Evolutionary conservation across 2,329 filamentous ascomycete species (phyloP).

Genomic region (Penicillium brasilianum): DNA sequence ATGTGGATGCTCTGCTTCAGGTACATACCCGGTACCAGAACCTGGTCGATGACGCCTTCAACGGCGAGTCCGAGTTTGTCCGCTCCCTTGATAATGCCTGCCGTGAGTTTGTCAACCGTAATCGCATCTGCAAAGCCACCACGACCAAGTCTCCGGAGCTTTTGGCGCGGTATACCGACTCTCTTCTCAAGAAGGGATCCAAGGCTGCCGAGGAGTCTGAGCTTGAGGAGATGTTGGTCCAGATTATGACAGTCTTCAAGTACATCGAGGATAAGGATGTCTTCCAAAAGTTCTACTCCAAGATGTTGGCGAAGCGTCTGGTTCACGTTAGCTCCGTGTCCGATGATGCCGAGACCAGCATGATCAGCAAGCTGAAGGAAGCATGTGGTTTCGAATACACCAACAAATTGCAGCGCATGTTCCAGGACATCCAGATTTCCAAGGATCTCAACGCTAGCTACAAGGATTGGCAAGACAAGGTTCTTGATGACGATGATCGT

Average conservation of each 20-base stretch:
- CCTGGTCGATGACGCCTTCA: constrained; percentile 89
- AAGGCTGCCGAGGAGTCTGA: constrained; percentile 94
- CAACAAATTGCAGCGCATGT: constrained; percentile 99
- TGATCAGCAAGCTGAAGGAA: constrained; percentile 99
- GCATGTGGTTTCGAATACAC: constrained; percentile 99
- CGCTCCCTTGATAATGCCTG: constrained; percentile 95
- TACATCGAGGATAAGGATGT: constrained; percentile 99
- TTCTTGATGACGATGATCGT: constrained; percentile 66
- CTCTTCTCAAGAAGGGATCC: constrained; percentile 84
- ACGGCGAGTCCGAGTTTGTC: constrained; percentile 95
- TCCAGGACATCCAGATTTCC: constrained; percentile 98
- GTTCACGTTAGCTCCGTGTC: constrained; percentile 96
- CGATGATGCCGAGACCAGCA: constrained; percentile 96
- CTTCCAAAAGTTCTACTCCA: constrained; percentile 99
- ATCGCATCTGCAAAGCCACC: constrained; percentile 91
- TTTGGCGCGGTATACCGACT: constrained; percentile 92
- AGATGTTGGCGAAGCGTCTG: constrained; percentile 91
- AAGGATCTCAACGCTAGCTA: constrained; percentile 94
- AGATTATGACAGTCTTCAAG: constrained; percentile 99
- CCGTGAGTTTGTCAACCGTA: constrained; percentile 96
- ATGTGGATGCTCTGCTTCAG: constrained; percentile 92
- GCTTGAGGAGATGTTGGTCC: constrained; percentile 81
- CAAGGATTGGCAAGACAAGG: constrained; percentile 73
- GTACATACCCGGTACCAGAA: constrained; percentile 93
- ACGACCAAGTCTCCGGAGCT: constrained; percentile 94